Percentiles rank a stretch among this genome's conserved stretches.
These are phyloP conservation scores for Nitzschia sp. DNA, from an alignment of 108 stramenopile genomes.

Conservation along the genomic window DNA sequence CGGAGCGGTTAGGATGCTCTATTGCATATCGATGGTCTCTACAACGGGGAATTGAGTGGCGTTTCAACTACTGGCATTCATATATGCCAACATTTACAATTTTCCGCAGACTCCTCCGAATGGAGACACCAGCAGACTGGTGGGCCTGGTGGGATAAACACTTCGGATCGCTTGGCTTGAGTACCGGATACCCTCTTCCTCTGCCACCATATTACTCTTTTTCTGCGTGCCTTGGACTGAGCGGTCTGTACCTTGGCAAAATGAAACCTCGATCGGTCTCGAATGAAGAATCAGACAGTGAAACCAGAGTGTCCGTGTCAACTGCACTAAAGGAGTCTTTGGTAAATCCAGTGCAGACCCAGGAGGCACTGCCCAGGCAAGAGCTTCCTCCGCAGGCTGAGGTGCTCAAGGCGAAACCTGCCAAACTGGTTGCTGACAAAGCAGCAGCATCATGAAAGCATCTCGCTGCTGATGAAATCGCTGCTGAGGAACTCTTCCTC, in stretches of 20 bases:
- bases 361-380: too few species aligned
- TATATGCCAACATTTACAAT: constrained; percentile 61
- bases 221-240: constrained; percentile 51
- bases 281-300: not conserved
- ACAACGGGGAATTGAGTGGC: constrained; percentile 57
- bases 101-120: constrained; percentile 32
- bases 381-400: too few species aligned
- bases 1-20: constrained; percentile 66
- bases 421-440: not conserved
- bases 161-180: constrained; percentile 51
- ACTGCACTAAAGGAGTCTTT: not conserved
- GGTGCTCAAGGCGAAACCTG: not conserved
- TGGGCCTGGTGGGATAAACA: constrained; percentile 45
- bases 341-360: not conserved
- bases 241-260: constrained; percentile 55
- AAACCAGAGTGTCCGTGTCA: not conserved
- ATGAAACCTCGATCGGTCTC: not conserved
- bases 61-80: constrained; percentile 57
- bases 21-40: constrained; percentile 57
- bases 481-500: constrained; percentile 19
- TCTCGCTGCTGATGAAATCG: constrained; percentile 14
- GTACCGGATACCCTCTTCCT: constrained; percentile 54
- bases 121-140: constrained; percentile 12
- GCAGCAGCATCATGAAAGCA: not conserved
- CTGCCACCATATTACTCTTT: constrained; percentile 57